Conservation (phyloP, 192 early-diverging fungal species). For the Gonapodya sp. region DNA sequence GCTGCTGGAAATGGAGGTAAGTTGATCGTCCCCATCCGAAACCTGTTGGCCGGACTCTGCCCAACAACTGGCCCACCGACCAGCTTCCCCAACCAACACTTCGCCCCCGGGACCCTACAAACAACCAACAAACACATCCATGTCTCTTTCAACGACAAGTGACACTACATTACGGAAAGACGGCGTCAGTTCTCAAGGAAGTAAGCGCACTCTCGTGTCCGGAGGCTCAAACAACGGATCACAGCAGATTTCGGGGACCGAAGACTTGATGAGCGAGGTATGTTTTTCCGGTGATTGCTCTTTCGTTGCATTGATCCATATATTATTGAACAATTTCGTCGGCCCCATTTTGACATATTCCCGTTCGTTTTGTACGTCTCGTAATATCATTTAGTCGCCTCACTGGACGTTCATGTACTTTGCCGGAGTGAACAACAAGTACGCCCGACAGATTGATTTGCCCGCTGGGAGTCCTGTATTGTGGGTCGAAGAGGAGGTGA, state of each 20-base stretch:
- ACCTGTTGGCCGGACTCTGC: too few relatives aligned
- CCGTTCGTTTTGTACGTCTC: too few relatives aligned
- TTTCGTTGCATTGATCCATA: not conserved
- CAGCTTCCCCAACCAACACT: not conserved
- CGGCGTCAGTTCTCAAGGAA: not conserved
- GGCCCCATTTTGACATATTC: not conserved
- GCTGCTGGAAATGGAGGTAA: too few relatives aligned
- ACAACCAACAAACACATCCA: too few relatives aligned
- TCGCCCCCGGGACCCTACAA: not conserved
- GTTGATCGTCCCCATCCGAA: too few relatives aligned
- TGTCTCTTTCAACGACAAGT: not conserved
- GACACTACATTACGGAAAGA: not conserved
- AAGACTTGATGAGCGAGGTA: not conserved
- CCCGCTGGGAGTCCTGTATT: not conserved
- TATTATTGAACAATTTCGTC: not conserved
- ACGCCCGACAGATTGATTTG: not conserved
- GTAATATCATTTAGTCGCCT: too few relatives aligned
- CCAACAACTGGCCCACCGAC: not conserved
- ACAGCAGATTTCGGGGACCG: not conserved
- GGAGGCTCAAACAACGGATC: not conserved
- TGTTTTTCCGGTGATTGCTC: not conserved
- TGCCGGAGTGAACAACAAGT: not conserved
- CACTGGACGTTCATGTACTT: conserved; percentile 1
- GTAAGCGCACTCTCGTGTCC: not conserved
- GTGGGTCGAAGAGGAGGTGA: not conserved